These are phyloP conservation scores for Xylariaceae sp. DNA, from an alignment of 2,329 filamentous ascomycete genomes.

Conservation along the genomic window DNA sequence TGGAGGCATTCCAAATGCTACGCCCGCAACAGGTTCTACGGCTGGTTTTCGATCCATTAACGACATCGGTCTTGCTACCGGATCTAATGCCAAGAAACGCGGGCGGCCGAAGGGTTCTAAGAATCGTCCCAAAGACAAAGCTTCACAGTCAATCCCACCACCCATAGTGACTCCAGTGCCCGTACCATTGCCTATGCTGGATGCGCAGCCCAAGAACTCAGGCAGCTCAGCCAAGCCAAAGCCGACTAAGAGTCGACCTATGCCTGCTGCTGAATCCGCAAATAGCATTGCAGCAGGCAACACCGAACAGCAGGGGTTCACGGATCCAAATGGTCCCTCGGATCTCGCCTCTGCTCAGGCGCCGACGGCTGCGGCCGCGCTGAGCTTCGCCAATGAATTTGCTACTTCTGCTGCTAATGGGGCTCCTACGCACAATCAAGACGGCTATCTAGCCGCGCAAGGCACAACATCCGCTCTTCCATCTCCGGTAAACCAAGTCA, in stretches of 20 bases:
- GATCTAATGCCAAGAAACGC: constrained; percentile 34
- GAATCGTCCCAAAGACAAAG: constrained; percentile 40
- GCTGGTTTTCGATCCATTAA: constrained; percentile 32
- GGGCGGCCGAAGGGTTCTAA: constrained; percentile 50
- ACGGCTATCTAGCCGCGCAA: constrained; percentile 8
- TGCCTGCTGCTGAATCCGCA: constrained; percentile 16
- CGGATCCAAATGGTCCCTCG: constrained; percentile 12
- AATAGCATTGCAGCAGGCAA: constrained; percentile 8
- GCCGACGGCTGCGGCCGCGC: constrained; percentile 3
- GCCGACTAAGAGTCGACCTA: constrained; percentile 35
- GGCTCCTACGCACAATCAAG: constrained; percentile 19
- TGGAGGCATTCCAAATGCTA: constrained; percentile 18
- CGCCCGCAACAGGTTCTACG: constrained; percentile 25
- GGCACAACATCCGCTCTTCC: constrained; percentile 11
- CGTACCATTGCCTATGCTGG: constrained; percentile 27
- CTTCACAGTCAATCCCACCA: constrained; percentile 20
- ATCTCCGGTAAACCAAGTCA: constrained; percentile 25
- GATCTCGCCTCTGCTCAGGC: constrained; percentile 14
- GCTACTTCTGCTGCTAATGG: constrained; percentile 17
- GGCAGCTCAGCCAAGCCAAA: constrained; percentile 33
- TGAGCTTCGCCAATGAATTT: constrained; percentile 15
- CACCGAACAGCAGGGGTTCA: constrained; percentile 9
- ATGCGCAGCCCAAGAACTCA: constrained; percentile 29
- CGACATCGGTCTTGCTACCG: constrained; percentile 21
- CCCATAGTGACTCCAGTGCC: constrained; percentile 30